These are phyloP conservation scores for Neurospora sp. DNA, from an alignment of 495 filamentous ascomycete genomes.

Conservation along the genomic window DNA sequence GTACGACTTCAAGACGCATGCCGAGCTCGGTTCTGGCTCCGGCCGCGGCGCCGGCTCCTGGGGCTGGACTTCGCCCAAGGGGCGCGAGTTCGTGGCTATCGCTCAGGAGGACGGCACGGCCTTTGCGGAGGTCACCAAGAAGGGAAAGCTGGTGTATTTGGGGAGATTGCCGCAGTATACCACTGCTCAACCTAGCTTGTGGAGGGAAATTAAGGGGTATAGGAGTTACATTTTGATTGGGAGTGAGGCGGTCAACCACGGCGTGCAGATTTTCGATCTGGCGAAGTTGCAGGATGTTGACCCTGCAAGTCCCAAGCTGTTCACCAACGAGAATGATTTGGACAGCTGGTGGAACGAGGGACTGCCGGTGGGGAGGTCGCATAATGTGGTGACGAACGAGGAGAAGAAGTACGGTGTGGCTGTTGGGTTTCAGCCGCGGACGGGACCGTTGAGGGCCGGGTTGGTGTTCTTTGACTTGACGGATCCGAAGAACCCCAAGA, in stretches of 20 bases:
- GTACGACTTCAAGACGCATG: slow-evolving; percentile 43
- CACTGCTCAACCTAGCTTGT: slow-evolving; percentile 27
- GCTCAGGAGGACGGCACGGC: slow-evolving; percentile 48
- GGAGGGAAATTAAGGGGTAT: slow-evolving; percentile 40
- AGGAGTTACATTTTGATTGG: slow-evolving; percentile 40
- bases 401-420: slow-evolving; percentile 31
- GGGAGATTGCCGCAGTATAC: slow-evolving; percentile 44
- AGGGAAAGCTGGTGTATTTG: slow-evolving; percentile 44
- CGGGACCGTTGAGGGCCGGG: slow-evolving; percentile 26
- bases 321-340: slow-evolving; percentile 22
- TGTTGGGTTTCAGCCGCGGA: slow-evolving; percentile 35
- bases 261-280: slow-evolving; percentile 44
- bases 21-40: slow-evolving; percentile 34
- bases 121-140: slow-evolving; percentile 41
- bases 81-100: slow-evolving; percentile 49
- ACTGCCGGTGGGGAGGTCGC: slow-evolving; percentile 30
- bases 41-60: slow-evolving; percentile 34
- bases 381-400: slow-evolving; percentile 41
- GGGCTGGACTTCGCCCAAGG: slow-evolving; percentile 48
- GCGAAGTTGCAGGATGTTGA: slow-evolving; percentile 19
- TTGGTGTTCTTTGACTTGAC: slow-evolving; percentile 42
- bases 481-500: slow-evolving; percentile 36
- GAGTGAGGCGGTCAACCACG: slow-evolving; percentile 33
- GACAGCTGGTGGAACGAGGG: slow-evolving; percentile 21
- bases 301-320: slow-evolving; percentile 18